Evolutionary conservation across 495 filamentous ascomycete genomes (phyloP), one percentile per base, ranked within the genome.

Genomic region (Penicillium crystallinum): DNA sequence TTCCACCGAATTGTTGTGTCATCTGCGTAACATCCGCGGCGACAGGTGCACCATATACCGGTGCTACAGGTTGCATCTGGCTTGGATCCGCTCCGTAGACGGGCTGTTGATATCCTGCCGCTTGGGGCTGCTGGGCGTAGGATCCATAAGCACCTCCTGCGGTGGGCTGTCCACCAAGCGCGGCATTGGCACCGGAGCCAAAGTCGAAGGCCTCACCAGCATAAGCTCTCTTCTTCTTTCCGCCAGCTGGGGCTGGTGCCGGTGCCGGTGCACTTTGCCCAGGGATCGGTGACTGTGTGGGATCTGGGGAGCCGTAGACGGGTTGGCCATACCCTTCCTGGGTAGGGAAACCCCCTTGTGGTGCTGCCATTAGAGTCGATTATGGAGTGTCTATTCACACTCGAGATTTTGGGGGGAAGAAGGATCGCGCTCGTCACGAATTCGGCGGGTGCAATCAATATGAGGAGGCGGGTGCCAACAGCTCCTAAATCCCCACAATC

Each of bases 181-280:
- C 87, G 46, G 89, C 84, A 81, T 98, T 98, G 61, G 87, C 88
- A 58, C 93, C 93, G 27, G 81, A 81, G 29, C 87, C 91, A 63
- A 97, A 91, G 10, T 96, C 95, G 67, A 92, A 98, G 6, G 91
- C 92, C 66, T 91, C 86, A 22, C 89, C 89, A 21, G 95, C 93
- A 75, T 98, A 98, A 36, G 86, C 83, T 69, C 90, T 79, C 78
- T 96, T 95, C 79, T 91, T 96, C 69, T 85, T 79, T 75, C 75
- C 82, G 77, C 59, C 82, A 69, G 53, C 78, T 8, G 63, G 65
- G 25, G 25, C 40, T 18, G 62, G 64, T 34, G 66, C 47, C 48
- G 63, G 51, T 12, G 64, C 47, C 48, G 63, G 51, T 12, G 64
- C 62, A 23, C 55, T 66, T 40, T 63, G 66, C 45, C 56, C 63